Base-by-base conservation (phyloP, 2,329 filamentous ascomycete species). In the Diplodia sapinea region DNA sequence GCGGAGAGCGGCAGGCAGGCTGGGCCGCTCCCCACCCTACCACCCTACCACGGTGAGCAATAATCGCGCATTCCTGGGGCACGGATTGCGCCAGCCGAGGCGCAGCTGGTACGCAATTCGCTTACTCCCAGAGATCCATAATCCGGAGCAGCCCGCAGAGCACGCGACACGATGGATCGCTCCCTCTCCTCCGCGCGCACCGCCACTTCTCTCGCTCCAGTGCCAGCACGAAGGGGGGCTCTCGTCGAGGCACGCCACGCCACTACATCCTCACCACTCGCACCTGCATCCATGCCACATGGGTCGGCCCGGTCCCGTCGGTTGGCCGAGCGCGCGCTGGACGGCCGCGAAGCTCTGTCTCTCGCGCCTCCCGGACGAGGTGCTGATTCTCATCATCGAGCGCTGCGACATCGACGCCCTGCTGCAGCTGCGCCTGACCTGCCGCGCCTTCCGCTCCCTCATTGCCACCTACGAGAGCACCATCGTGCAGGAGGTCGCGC, bases 321-420 rank as follows among this genome's bases (percentile, higher is more conserved):
- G 47, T 4, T 66, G 64, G 64, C 54, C 64, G 40, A 56, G 43
- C 38, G 56, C 56, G 23, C 63, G 51, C 64, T 66, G 64, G 64
- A 51, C 64, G 17, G 31, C 36, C 36, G 36, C 55, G 40, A 57
- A 31, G 43, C 64, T 66, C 40, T 13, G 20, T 31, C 65, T 67
- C 15, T 5, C 36, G 7, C 56, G 49, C 23, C 65, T 67, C 17
- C 57, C 52, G 51, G 65, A 67, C 40, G 68, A 69, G 54, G 61
- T 77, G 20, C 73, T 78, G 51, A 74, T 78, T 64, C 47, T 74
- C 8, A 71, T 78, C 20, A 70, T 68, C 57, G 73, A 68, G 9
- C 70, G 72, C 64, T 77, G 74, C 57, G 70, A 71, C 50, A 70
- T 78, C 56, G 74, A 76, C 64, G 72, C 74, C 38, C 67, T 78